Evolutionary conservation across 345 rosid species (phyloP).

Genomic region (Salix udensis): DNA sequence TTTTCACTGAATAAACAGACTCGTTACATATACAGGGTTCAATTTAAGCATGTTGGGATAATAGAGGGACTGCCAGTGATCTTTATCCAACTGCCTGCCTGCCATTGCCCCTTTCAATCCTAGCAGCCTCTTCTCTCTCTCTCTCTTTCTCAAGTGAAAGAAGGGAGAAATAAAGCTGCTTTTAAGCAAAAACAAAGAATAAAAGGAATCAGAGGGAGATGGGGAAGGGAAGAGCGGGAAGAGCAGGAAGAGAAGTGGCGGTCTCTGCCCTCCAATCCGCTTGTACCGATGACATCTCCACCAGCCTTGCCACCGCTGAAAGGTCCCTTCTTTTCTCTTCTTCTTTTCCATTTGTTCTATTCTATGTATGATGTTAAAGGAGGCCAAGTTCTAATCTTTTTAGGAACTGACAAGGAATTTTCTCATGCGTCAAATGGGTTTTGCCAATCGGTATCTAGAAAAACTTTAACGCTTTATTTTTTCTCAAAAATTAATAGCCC

Average conservation of each 20-base stretch:
- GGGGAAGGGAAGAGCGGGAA: background rate
- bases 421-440: background rate
- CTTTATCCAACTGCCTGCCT: background rate
- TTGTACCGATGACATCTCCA: conserved; percentile 73
- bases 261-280: conserved; percentile 79
- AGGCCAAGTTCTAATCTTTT: background rate
- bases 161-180: background rate
- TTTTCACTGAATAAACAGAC: too few species aligned
- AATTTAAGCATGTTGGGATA: background rate
- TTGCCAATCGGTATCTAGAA: background rate
- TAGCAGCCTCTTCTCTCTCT: background rate
- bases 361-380: background rate
- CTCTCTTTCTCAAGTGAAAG: too few species aligned
- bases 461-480: background rate
- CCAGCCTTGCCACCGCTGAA: conserved; percentile 68
- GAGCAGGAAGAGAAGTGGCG: conserved; percentile 36
- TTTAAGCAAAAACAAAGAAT: background rate
- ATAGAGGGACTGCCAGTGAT: background rate
- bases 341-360: background rate
- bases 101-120: background rate
- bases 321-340: conserved; percentile 33
- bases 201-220: background rate
- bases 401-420: background rate
- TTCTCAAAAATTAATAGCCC: background rate
- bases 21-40: background rate